Base-by-base conservation (phyloP, 2,329 filamentous ascomycete genomes). In the Coniella vitis region DNA sequence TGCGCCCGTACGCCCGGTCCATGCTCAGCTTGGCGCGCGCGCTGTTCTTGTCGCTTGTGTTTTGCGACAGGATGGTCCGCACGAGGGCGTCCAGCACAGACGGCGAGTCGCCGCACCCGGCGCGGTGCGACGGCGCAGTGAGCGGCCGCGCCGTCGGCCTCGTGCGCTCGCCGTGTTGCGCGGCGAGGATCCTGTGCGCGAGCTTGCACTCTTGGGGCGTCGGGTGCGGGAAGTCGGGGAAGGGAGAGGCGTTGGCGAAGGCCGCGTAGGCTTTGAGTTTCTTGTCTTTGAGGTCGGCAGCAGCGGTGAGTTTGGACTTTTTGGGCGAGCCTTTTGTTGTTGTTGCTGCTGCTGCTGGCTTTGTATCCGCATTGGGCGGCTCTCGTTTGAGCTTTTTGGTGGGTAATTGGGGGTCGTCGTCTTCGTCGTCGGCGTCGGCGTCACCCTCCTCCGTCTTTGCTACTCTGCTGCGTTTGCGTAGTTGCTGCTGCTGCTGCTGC, bases 201-300 rank as follows among this genome's bases (percentile, higher is more conserved):
- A 81, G 74, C 52, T 77, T 70, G 63, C 86, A 89, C 60, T 90
- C 84, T 25, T 77, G 74, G 0, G 76, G 63, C 0, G 83, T 87
- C 0, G 87, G 87, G 54, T 74, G 80, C 3, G 66, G 58, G 61
- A 83, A 87, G 49, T 81, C 71, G 0, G 86, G 85, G 55, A 84
- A 91, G 0, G 87, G 87, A 1, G 81, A 73, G 19, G 61, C 57
- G 32, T 61, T 60, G 32, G 63, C 63, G 57, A 68, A 69, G 35
- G 68, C 63, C 1, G 65, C 46, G 54, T 71, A 72, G 1, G 66
- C 63, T 44, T 69, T 70, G 34, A 73, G 64, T 48, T 74, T 74
- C 50, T 65, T 69, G 12, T 65, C 64, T 44, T 66, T 66, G 9
- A 72, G 65, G 17, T 56, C 48, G 31, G 48, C 35, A 7, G 48